These are phyloP conservation scores for Chloris gayana DNA, from an alignment of 176 grass and related monocot species.

Conservation along the genomic window DNA sequence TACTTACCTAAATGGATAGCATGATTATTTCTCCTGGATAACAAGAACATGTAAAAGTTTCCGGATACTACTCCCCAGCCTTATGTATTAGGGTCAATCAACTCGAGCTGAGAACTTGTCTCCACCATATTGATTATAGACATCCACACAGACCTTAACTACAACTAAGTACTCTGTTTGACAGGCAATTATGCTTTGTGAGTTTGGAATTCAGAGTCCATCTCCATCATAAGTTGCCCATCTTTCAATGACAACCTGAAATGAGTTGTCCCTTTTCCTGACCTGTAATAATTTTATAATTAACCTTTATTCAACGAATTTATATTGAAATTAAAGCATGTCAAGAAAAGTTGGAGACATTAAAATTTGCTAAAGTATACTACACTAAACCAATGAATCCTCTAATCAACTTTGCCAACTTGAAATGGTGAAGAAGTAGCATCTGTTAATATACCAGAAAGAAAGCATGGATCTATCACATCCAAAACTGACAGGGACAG, in stretches of 20 bases:
- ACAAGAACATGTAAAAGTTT: not conserved
- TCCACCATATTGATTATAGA: not conserved
- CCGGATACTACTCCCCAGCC: not conserved
- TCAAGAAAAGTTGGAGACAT: not conserved
- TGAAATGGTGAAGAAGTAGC: not conserved
- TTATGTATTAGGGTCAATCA: conserved; percentile 14
- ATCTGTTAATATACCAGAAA: not conserved
- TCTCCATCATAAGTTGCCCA: conserved; percentile 97
- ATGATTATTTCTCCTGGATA: not conserved
- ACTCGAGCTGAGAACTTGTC: conserved; percentile 4
- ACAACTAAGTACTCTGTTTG: not conserved
- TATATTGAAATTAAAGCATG: conserved; percentile 13
- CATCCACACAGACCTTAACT: not conserved
- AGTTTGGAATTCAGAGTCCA: conserved; percentile 58
- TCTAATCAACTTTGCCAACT: not conserved
- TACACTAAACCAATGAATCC: not conserved
- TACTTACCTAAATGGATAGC: conserved; percentile 32
- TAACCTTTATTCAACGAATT: not conserved
- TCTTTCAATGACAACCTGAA: conserved; percentile 93
- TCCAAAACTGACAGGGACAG: not conserved
- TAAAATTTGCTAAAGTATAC: conserved; percentile 18
- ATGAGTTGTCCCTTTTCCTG: conserved; percentile 76
- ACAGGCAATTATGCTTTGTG: not conserved
- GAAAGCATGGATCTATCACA: not conserved
- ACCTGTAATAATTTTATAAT: conserved; percentile 55